Base-by-base conservation (phyloP, 331 rosid species). In the Spiraea crenata region DNA sequence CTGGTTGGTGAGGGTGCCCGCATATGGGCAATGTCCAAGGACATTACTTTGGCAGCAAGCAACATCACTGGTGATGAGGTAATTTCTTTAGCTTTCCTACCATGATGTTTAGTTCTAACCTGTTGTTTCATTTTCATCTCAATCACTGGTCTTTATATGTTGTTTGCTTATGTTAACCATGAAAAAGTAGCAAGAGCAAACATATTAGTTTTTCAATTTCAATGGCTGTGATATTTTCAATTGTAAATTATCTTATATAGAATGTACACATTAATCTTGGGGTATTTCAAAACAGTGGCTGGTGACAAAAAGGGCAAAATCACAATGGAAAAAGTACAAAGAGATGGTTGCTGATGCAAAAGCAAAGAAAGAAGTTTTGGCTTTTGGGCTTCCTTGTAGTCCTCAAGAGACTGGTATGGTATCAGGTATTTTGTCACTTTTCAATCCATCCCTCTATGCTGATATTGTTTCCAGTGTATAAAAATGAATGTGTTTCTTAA, bases 1-100 rank as follows among this genome's bases (percentile, higher is more conserved):
- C 82, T 93, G 77, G 97, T 83, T 48, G 99, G 97, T 63, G 96
- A 91, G 73, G 97, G 99, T 25, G 96, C 99, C 46, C 76, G 77
- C 44, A 51, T 58, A 48, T 93, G 99, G 99, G 99, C 96, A 6
- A 86, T 77, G 77, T 83, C 97, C 63, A 93, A 86, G 84, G 95
- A 90, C 67, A 76, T 93, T 79, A 79, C 73, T 41, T 81, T 87
- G 74, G 86, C 85, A n/a, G 65, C 19, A 34, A 86, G 85, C 70
- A 76, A 61, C 41, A 61, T 64, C 61, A 92, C 86, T 63, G 91
- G 89, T 63, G 78, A 90, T 67, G 85, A 93, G 92, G 97, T 93
- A 42, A 63, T 69, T 64, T 62, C 42, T 83, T 51, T 63, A 37
- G 65, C 38, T 55, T 15, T 34, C 10, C 9, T 41, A 41, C 38